Evolutionary conservation across 306 rosid species (phyloP).

Genomic region (Vigna angularis): DNA sequence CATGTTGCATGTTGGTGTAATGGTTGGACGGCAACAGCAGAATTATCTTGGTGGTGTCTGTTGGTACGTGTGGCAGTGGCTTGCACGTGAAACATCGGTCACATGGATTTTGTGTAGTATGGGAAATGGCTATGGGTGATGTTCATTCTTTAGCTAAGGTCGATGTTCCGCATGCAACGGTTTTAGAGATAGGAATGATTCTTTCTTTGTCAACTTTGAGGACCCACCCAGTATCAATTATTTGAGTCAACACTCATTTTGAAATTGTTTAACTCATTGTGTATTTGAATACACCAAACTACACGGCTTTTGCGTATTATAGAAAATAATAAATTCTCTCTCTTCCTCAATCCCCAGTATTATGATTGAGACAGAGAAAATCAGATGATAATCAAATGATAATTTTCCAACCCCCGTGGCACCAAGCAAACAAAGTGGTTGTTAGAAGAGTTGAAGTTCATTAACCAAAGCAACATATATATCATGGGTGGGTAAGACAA

Average conservation of each 20-base stretch:
- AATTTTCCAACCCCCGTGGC: neutral
- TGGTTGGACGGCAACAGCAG: conserved; percentile 54
- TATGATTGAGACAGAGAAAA: conserved; percentile 11
- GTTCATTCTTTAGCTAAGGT: neutral
- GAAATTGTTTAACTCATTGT: neutral
- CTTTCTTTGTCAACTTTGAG: conserved; percentile 43
- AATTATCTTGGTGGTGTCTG: conserved; percentile 46
- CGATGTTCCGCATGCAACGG: conserved; percentile 33
- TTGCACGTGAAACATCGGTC: conserved; percentile 45
- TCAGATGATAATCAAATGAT: neutral
- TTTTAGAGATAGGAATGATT: conserved; percentile 33
- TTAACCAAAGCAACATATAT: neutral
- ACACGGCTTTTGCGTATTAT: neutral
- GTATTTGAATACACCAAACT: conserved; percentile 14
- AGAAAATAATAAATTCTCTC: neutral
- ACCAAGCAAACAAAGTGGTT: neutral
- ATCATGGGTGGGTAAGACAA: neutral
- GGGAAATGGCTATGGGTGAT: neutral
- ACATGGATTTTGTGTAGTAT: conserved; percentile 36
- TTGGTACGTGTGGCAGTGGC: conserved; percentile 42
- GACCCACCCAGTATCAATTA: conserved; percentile 45
- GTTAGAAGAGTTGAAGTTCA: neutral
- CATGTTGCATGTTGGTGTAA: conserved; percentile 62
- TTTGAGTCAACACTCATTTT: conserved; percentile 27
- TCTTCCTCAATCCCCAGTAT: neutral